Conservation (phyloP, 257 asterid genomes). For the Verbascum thapsus region DNA sequence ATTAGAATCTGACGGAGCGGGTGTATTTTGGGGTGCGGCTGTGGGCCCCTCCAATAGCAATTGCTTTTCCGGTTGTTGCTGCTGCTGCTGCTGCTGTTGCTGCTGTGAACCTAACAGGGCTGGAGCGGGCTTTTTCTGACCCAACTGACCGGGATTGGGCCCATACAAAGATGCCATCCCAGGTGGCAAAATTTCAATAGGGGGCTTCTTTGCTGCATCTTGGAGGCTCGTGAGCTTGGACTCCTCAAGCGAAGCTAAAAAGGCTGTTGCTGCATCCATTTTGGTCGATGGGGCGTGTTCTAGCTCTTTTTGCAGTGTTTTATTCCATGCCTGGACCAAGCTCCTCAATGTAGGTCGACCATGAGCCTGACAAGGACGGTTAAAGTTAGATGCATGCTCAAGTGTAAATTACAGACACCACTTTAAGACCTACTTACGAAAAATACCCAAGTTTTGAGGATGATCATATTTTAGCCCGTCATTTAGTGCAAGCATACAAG, state of each 20-base stretch:
- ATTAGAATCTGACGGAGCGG: conserved; percentile 39
- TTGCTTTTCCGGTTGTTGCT: conserved; percentile 61
- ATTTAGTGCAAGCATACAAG: too few species aligned
- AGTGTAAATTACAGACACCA: too few species aligned
- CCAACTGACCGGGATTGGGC: conserved; percentile 89
- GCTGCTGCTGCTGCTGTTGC: conserved; percentile 49
- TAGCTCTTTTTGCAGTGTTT: conserved; percentile 77
- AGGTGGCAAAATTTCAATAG: conserved; percentile 90
- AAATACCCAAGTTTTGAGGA: too few species aligned
- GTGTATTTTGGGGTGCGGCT: conserved; percentile 40
- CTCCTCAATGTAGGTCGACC: conserved; percentile 86
- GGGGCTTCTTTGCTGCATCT: conserved; percentile 95
- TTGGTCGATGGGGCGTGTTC: conserved; percentile 72
- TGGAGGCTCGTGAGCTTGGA: conserved; percentile 90
- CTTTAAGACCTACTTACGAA: too few species aligned
- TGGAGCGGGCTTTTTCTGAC: conserved; percentile 56
- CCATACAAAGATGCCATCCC: conserved; percentile 97
- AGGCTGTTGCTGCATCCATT: conserved; percentile 93
- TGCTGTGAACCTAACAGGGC: conserved; percentile 51
- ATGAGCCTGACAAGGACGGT: conserved; percentile 95
- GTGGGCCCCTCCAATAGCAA: conserved; percentile 67
- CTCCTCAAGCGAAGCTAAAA: conserved; percentile 94
- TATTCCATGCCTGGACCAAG: conserved; percentile 95
- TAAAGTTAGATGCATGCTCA: too few species aligned
- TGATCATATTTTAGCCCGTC: too few species aligned